Conservation (phyloP, 2,329 filamentous ascomycete species). For the Saccharata proteae region DNA sequence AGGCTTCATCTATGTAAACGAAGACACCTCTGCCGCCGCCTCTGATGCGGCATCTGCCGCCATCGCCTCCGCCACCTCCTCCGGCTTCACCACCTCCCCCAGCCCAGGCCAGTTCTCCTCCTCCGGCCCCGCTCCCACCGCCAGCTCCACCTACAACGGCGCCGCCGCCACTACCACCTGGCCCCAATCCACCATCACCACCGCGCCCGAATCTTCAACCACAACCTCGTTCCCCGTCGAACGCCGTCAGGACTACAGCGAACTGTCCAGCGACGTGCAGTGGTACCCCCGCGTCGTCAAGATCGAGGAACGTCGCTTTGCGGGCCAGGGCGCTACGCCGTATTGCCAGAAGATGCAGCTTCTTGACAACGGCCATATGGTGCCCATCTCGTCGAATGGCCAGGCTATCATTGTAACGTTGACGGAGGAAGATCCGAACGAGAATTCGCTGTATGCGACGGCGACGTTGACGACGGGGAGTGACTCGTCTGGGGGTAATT, state of each 20-base stretch:
- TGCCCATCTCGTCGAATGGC: conserved; percentile 1
- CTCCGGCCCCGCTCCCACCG: too few species aligned
- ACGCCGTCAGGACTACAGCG: conserved; percentile 1
- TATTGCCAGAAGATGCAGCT: conserved; percentile 57
- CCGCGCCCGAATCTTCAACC: conserved; percentile 9
- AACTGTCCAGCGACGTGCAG: conserved; percentile 6
- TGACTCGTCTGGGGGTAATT: too few species aligned
- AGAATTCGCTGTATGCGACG: too few species aligned
- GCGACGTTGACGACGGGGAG: too few species aligned
- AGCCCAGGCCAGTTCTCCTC: too few species aligned
- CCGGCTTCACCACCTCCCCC: conserved; percentile 7
- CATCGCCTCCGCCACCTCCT: conserved; percentile 11
- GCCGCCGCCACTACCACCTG: background rate
- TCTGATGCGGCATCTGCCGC: conserved; percentile 15
- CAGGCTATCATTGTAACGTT: conserved; percentile 3
- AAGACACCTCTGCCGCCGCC: conserved; percentile 32
- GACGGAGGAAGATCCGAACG: conserved; percentile 5
- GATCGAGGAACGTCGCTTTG: conserved; percentile 50
- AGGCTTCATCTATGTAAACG: conserved; percentile 52
- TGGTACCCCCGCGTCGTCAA: conserved; percentile 49
- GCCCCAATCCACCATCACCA: conserved; percentile 10
- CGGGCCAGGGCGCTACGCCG: conserved; percentile 33
- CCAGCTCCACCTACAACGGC: conserved; percentile 2
- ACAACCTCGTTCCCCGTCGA: background rate
- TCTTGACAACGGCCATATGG: conserved; percentile 37